Percentiles rank a stretch among this genome's conserved stretches.
These are phyloP conservation scores for Poronia punctata DNA, from an alignment of 495 filamentous ascomycete species.

Conservation along the genomic window DNA sequence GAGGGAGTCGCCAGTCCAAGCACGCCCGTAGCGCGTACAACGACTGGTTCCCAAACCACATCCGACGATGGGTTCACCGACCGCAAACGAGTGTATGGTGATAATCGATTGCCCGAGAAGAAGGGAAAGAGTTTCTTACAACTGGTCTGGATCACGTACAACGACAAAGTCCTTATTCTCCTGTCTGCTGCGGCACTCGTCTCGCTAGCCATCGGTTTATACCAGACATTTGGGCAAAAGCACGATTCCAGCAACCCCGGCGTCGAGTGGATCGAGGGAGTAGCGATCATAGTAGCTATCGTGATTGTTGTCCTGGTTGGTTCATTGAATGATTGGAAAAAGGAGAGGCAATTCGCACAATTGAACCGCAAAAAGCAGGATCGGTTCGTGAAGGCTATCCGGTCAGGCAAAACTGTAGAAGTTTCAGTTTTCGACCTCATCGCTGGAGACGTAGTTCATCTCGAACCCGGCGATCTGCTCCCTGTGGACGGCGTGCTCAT, in stretches of 20 bases:
- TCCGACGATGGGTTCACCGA: slow-evolving; percentile 45
- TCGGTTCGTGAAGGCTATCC: slow-evolving; percentile 66
- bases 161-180: slow-evolving; percentile 77
- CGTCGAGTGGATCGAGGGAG: slow-evolving; percentile 75
- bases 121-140: slow-evolving; percentile 66
- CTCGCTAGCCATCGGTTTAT: slow-evolving; percentile 65
- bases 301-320: slow-evolving; percentile 69
- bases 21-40: slow-evolving; percentile 20
- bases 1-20: slow-evolving; percentile 28
- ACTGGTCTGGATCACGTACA: slow-evolving; percentile 79
- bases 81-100: slow-evolving; percentile 60
- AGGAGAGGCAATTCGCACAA: slow-evolving; percentile 72
- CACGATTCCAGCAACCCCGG: slow-evolving; percentile 36
- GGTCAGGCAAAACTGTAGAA: slow-evolving; percentile 66
- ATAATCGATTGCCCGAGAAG: slow-evolving; percentile 68
- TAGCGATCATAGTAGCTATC: slow-evolving; percentile 72
- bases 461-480: slow-evolving; percentile 69
- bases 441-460: slow-evolving; percentile 64
- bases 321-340: slow-evolving; percentile 71
- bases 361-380: slow-evolving; percentile 78
- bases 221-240: slow-evolving; percentile 50
- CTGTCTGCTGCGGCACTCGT: slow-evolving; percentile 66
- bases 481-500: slow-evolving; percentile 72
- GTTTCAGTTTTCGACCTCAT: slow-evolving; percentile 66
- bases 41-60: slow-evolving; percentile 13